Evolutionary conservation across 176 grass and related monocot species (phyloP).

Genomic region (Hyparrhenia diplandra): DNA sequence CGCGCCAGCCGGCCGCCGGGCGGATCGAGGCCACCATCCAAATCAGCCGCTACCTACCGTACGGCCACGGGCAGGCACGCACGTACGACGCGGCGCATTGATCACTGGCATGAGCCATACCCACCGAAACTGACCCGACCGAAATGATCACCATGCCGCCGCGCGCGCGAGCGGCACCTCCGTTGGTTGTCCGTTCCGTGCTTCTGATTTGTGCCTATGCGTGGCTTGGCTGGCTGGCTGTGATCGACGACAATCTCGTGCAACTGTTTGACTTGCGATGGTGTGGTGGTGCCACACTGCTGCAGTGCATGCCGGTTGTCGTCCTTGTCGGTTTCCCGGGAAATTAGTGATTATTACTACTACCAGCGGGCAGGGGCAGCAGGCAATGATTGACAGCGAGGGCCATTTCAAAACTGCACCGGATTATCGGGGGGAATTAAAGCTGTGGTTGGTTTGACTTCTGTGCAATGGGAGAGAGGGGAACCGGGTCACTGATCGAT

Average conservation of each 20-base stretch:
- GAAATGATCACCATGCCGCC: too few species aligned
- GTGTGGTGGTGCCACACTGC: too few species aligned
- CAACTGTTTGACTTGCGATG: background rate
- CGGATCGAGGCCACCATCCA: too few species aligned
- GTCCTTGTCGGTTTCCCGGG: constrained; percentile 21
- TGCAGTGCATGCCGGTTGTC: background rate
- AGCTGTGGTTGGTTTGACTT: too few species aligned
- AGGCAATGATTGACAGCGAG: too few species aligned
- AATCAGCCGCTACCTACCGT: too few species aligned
- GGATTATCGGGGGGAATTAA: too few species aligned
- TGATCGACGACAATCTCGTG: background rate
- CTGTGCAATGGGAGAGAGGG: too few species aligned
- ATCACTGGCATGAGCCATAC: constrained; percentile 31
- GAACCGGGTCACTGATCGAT: too few species aligned
- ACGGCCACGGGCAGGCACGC: too few species aligned
- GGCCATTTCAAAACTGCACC: too few species aligned
- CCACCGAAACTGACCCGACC: background rate
- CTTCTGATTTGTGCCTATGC: background rate
- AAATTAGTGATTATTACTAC: background rate
- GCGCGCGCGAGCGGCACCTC: background rate
- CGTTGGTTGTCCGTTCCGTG: background rate
- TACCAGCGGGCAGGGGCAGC: background rate
- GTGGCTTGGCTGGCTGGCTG: background rate
- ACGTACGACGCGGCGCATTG: constrained; percentile 14
- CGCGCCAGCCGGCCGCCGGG: too few species aligned